phyloP scores from a whole-genome alignment of 2,329 filamentous ascomycete genomes.

The Gliomastix tumulicola region DNA sequence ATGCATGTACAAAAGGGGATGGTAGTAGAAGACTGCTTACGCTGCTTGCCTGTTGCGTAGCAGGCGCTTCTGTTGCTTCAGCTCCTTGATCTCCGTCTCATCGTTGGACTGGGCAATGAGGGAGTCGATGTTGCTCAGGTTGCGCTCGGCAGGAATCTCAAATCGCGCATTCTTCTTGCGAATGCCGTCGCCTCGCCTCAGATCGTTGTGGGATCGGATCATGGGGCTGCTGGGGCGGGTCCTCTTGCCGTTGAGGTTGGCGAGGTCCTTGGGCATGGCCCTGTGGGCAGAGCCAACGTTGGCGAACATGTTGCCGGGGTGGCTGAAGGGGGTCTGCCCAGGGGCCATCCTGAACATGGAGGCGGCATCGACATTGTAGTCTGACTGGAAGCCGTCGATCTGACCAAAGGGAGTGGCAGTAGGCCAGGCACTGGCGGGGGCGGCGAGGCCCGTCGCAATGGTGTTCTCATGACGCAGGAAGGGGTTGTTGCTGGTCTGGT shows the following conservation, averaged over 20 bases:
- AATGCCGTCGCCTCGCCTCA: slow-evolving; percentile 78
- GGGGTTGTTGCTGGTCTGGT: slow-evolving; percentile 52
- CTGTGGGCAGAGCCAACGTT: slow-evolving; percentile 36
- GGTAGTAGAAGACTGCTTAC: slow-evolving; percentile 44
- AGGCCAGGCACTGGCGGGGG: slow-evolving; percentile 52
- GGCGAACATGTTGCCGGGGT: slow-evolving; percentile 46
- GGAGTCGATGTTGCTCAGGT: slow-evolving; percentile 88
- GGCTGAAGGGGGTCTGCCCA: slow-evolving; percentile 48
- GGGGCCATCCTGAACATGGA: slow-evolving; percentile 49
- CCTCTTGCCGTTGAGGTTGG: slow-evolving; percentile 47
- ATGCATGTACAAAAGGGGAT: slow-evolving; percentile 3
- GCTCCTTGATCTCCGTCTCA: slow-evolving; percentile 91
- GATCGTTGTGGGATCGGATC: slow-evolving; percentile 68
- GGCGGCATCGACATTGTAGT: slow-evolving; percentile 49
- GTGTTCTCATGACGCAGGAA: slow-evolving; percentile 58
- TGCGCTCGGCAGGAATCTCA: slow-evolving; percentile 91
- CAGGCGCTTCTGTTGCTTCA: slow-evolving; percentile 96
- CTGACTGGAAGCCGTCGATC: slow-evolving; percentile 49
- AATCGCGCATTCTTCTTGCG: slow-evolving; percentile 99
- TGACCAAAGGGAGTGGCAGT: slow-evolving; percentile 69
- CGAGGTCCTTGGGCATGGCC: slow-evolving; percentile 53
- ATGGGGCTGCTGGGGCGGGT: slow-evolving; percentile 62
- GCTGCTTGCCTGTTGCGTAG: slow-evolving; percentile 94
- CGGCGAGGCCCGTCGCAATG: slow-evolving; percentile 32
- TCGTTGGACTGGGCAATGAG: slow-evolving; percentile 83